A percentile compares a stretch with the other conserved stretches of the same genome.
Conservation (phyloP, 2,329 filamentous ascomycete species). For the Claviceps humidiphila region DNA sequence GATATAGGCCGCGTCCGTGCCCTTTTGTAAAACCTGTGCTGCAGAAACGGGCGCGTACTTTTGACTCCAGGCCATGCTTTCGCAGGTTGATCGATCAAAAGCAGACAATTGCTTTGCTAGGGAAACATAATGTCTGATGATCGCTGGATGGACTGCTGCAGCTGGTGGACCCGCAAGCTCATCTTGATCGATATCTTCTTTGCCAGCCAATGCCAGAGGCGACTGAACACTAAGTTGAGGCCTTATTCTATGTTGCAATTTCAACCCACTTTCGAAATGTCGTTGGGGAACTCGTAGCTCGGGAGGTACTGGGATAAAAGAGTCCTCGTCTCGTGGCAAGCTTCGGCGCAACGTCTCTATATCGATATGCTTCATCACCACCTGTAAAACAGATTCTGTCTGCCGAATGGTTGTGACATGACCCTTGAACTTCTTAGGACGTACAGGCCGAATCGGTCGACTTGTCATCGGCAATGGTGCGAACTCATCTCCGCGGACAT, state of each 20-base stretch:
- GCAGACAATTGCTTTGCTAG: slow-evolving; percentile 55
- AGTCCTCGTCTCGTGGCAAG: slow-evolving; percentile 20
- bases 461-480: neutral
- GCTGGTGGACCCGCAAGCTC: slow-evolving; percentile 16
- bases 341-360: slow-evolving; percentile 15
- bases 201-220: slow-evolving; percentile 1
- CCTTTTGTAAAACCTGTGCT: slow-evolving; percentile 60
- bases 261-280: slow-evolving; percentile 44
- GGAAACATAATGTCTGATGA: slow-evolving; percentile 44
- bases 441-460: neutral
- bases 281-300: slow-evolving; percentile 41
- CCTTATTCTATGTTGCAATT: slow-evolving; percentile 35
- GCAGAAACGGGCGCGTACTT: slow-evolving; percentile 69
- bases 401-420: slow-evolving; percentile 26
- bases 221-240: slow-evolving; percentile 28
- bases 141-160: slow-evolving; percentile 37
- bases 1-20: slow-evolving; percentile 55
- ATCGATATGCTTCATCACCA: slow-evolving; percentile 14
- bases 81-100: slow-evolving; percentile 68
- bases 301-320: slow-evolving; percentile 30
- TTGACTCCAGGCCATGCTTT: slow-evolving; percentile 60
- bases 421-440: slow-evolving; percentile 36
- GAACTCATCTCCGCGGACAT: slow-evolving; percentile 40
- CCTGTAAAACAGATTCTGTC: slow-evolving; percentile 30
- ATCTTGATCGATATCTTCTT: slow-evolving; percentile 19